A percentile compares a stretch with the other conserved stretches of the same genome.
Conservation (phyloP, 2,329 filamentous ascomycete genomes). For the Scopulariopsis brevicaulis region DNA sequence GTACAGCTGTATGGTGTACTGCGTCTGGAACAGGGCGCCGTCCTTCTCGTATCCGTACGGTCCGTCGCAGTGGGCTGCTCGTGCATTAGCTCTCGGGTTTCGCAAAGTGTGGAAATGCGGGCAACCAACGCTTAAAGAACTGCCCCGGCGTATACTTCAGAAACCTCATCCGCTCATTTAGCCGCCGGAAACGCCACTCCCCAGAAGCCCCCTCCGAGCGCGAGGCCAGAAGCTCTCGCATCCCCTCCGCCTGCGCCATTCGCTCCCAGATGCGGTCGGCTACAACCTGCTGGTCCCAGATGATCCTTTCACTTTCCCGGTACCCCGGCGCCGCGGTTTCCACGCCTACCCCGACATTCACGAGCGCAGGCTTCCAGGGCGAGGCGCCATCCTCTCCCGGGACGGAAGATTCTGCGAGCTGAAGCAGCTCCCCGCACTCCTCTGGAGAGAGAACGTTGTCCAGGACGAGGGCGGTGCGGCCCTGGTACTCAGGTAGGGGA, state of each 20-base stretch:
- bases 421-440: conserved; percentile 49
- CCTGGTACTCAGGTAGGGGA: conserved; percentile 36
- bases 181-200: conserved; percentile 31
- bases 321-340: conserved; percentile 44
- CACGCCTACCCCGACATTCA: conserved; percentile 51
- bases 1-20: conserved; percentile 8
- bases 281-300: conserved; percentile 57
- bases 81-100: neutral
- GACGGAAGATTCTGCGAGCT: conserved; percentile 31
- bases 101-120: neutral
- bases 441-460: conserved; percentile 40
- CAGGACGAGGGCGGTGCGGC: conserved; percentile 44
- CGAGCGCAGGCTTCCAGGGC: conserved; percentile 56
- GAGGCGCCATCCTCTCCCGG: neutral
- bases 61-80: conserved; percentile 55
- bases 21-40: neutral
- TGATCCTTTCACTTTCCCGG: conserved; percentile 64
- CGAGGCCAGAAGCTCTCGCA: conserved; percentile 25
- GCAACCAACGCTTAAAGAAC: conserved; percentile 49
- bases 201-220: conserved; percentile 4
- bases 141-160: conserved; percentile 61
- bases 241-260: conserved; percentile 28
- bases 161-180: conserved; percentile 68
- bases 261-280: conserved; percentile 53
- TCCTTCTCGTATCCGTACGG: conserved; percentile 26